Conservation (phyloP, 441 rosid genomes). For the Francoa sonchifolia region DNA sequence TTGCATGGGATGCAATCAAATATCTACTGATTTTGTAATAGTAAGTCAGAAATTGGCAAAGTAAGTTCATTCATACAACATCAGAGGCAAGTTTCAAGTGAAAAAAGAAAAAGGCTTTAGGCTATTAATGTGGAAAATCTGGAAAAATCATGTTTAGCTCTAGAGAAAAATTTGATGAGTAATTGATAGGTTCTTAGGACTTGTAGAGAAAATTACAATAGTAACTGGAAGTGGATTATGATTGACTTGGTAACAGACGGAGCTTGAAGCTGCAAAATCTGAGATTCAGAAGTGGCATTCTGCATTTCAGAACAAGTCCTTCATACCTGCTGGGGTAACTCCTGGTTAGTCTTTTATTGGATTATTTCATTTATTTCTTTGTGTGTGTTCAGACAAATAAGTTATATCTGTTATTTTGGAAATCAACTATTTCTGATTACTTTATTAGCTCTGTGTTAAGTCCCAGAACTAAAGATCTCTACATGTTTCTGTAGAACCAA, state of each 20-base stretch:
- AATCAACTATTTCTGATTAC: constrained; percentile 2
- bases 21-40: no score
- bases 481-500: constrained; percentile 52
- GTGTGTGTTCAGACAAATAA: constrained; percentile 3
- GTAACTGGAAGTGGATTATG: no score
- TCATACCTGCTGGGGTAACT: constrained; percentile 49
- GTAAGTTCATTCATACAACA: no score
- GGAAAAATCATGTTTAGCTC: no score
- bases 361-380: constrained; percentile 5
- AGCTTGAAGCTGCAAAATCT: constrained; percentile 66
- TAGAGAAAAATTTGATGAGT: no score
- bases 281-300: constrained; percentile 82
- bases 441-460: constrained; percentile 2
- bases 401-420: not conserved
- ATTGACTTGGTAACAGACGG: constrained; percentile 26
- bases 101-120: no score
- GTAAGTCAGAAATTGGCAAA: no score
- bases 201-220: no score
- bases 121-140: no score
- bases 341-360: constrained; percentile 48
- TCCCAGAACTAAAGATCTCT: constrained; percentile 10
- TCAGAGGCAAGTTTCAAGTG: no score
- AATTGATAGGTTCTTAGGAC: not conserved
- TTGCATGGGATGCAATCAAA: no score
- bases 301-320: constrained; percentile 64